Evolutionary conservation across 495 filamentous ascomycete species (phyloP), one percentile per base, ranked within the genome.

Genomic region (Penicillium bovifimosum): DNA sequence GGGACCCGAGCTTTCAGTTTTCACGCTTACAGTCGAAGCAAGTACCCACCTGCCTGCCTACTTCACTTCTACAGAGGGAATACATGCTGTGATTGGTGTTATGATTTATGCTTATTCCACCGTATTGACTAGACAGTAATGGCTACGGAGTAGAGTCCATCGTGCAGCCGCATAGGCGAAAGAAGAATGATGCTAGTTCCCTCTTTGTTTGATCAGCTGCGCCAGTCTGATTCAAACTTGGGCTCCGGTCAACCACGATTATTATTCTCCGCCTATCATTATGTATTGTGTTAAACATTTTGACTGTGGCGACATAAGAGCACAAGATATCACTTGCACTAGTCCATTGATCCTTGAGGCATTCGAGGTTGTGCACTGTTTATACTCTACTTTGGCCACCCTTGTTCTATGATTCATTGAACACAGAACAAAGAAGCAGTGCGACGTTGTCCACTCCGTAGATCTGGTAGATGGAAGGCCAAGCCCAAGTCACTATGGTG

Each of bases 391-490:
- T 9, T 9, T 11, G 10, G 29, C 33, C 27, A 24, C 45, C 16
- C 13, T 36, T 35, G 13, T 38, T 47, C 32, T 47, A 18, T 43
- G 34, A 34, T 47, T 35, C 17, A n/a, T 34, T 26, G 8, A 47
- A 38, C 45, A 18, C 36, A 38, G 20, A 38, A 16, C 7, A 17
- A 36, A 5, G 20, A n/a, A 47, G 45, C 38, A 5, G 61, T 63
- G 52, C 54, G 41, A 63, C 61, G 32, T 39, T 20, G 18, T 17
- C 26, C 17, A 46, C 53, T 52, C 61, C 54, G 43, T 39, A 50
- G 29, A 63, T 58, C 61, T 55, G 58, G 54, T 61, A 46, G 32
- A 55, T 48, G 54, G 61, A 53, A 63, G 41, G 49, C 46, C 46
- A 39, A 52, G 39, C 46, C n/a, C 39, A 52, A 34, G 36, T 55